A percentile compares a stretch with the other conserved stretches of the same genome.
These are phyloP conservation scores for Schizosaccharomyces cryophilus DNA, from an alignment of 805 yeast species.

Conservation along the genomic window DNA sequence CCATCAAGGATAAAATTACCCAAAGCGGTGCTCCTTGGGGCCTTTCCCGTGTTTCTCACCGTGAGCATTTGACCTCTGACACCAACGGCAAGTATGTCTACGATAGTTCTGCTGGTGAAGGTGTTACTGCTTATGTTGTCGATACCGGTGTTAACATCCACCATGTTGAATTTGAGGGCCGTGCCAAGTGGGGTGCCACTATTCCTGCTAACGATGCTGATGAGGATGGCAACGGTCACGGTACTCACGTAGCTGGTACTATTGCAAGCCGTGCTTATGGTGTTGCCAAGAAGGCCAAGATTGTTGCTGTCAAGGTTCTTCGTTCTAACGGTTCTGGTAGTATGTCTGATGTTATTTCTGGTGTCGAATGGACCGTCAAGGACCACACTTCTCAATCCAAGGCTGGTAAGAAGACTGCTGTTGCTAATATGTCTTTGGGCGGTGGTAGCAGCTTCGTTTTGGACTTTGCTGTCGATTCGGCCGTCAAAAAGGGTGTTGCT, in stretches of 20 bases:
- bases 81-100: constrained; percentile 35
- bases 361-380: constrained; percentile 34
- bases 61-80: constrained; percentile 31
- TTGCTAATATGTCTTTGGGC: constrained; percentile 39
- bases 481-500: constrained; percentile 30
- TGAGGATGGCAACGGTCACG: constrained; percentile 36
- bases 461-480: constrained; percentile 37
- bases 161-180: constrained; percentile 34
- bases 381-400: constrained; percentile 10
- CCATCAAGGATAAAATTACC: constrained; percentile 18
- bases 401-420: constrained; percentile 21
- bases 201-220: constrained; percentile 24
- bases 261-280: constrained; percentile 34
- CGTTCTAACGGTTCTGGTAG: constrained; percentile 35
- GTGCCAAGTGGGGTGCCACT: constrained; percentile 38
- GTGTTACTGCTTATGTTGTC: constrained; percentile 31
- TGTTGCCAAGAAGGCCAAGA: constrained; percentile 32
- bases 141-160: constrained; percentile 31
- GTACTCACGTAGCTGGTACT: constrained; percentile 45
- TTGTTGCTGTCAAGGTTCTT: constrained; percentile 38
- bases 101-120: constrained; percentile 35
- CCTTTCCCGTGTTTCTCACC: constrained; percentile 43
- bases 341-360: constrained; percentile 37
- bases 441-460: constrained; percentile 33
- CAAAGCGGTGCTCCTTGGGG: constrained; percentile 47